Percentiles rank a stretch among this genome's conserved stretches.
phyloP scores from a whole-genome alignment of 2,329 filamentous ascomycete genomes.

The Parafenestella ontariensis region DNA sequence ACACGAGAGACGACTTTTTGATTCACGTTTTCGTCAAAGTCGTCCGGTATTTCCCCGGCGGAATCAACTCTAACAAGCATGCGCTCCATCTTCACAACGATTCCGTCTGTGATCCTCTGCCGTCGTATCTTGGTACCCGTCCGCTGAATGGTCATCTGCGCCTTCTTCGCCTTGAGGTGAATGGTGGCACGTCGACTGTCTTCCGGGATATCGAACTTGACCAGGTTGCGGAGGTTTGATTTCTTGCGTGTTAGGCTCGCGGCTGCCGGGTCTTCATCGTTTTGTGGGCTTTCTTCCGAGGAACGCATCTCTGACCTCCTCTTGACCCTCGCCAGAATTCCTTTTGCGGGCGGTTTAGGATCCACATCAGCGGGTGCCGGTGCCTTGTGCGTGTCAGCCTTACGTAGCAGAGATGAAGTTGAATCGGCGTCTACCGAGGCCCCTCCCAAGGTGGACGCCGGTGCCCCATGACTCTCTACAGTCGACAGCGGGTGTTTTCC shows the following conservation, averaged over 20 bases:
- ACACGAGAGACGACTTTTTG: conserved; percentile 64
- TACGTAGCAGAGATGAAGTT: conserved; percentile 46
- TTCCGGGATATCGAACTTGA: conserved; percentile 54
- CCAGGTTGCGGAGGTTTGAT: conserved; percentile 45
- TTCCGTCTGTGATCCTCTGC: conserved; percentile 59
- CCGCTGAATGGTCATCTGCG: conserved; percentile 48
- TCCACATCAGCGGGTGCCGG: conserved; percentile 26
- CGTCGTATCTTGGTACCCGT: conserved; percentile 47
- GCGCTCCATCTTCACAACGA: conserved; percentile 71
- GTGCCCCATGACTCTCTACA: conserved; percentile 34
- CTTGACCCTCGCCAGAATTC: conserved; percentile 39
- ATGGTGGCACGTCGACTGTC: conserved; percentile 48
- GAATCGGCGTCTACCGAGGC: conserved; percentile 46
- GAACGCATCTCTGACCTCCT: conserved; percentile 32
- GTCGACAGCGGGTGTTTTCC: conserved; percentile 41
- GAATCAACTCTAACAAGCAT: conserved; percentile 71
- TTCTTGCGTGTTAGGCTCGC: conserved; percentile 31
- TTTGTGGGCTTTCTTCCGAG: conserved; percentile 14
- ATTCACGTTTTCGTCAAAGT: conserved; percentile 70
- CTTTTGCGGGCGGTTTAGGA: conserved; percentile 26
- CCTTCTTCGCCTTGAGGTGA: conserved; percentile 49
- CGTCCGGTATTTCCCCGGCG: conserved; percentile 60
- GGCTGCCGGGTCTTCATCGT: conserved; percentile 8
- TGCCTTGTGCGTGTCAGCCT: conserved; percentile 45
- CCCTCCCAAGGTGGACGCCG: conserved; percentile 33